Evolutionary conservation across 177 flowering plant species (phyloP), one percentile per base, ranked within the genome.

Genomic region (Vitis hybrid): DNA sequence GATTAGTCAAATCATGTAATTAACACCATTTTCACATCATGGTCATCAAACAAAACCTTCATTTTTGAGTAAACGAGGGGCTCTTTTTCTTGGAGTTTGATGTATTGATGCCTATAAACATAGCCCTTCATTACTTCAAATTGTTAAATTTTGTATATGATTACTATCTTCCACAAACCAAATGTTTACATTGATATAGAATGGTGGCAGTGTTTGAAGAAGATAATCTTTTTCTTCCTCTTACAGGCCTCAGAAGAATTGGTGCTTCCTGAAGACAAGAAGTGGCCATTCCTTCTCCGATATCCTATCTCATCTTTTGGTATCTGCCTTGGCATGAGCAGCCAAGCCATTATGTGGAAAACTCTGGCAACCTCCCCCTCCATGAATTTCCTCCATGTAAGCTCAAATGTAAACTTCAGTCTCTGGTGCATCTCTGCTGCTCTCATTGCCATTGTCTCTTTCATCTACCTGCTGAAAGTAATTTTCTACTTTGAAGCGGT

Each of bases 341-440:
- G 97, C 84, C 98, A 93, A 83, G 91, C 98, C 27, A 84, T 89
- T 52, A 78, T 93, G 75, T 93, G 96, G 95, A 93, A 91, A 71
- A 69, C 85, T 11, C 67, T 93, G 11, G 86, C 97, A 3, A 82
- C 81, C 18, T 80, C 91, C 46, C 12, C 75, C 2, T 84, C 93
- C 53, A 85, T 81, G 12, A 73, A 73, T 6, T 90, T 91, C 70
- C 92, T 88, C 20, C 86, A 89, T 52, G 68, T 90, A 14, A 80
- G 78, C 81, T 67, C 70, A 21, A 64, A 14, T 14, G 55, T 87
- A 52, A 91, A 88, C 75, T 77, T 85, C 2, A 50, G 87, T 41
- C 84, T 93, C 4, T 93, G 98, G 98, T 81, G 75, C 78, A 81
- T 88, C 51, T 77, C 94, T 10, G 53, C 88, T 54, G 86, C 80